Base-by-base conservation (phyloP, 108 stramenopile species). In the Seminavis robusta region DNA sequence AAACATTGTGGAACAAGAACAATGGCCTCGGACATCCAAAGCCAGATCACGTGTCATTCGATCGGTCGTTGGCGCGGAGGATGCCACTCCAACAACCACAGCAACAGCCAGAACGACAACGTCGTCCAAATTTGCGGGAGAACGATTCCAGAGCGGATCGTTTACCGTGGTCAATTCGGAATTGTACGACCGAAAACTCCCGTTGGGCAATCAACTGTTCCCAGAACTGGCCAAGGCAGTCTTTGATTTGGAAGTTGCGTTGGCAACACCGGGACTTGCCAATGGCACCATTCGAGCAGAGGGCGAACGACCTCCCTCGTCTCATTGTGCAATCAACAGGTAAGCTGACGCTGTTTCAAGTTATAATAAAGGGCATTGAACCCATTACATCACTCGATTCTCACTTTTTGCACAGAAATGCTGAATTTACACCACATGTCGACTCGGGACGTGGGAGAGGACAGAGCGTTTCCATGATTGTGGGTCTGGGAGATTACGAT, bases 281-380 rank as follows among this genome's bases (percentile, higher is more conserved):
- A n/a, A n/a, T n/a, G n/a, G n/a, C n/a, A 15, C 15, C 13, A 42
- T 26, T 3, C 24, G 40, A 37, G 1, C 11, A 19, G 9, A 46
- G 31, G 43, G 15, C n/a, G 29, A 2, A 21, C 33, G 92, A 7
- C 51, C 37, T 11, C 70, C 82, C 45, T 91, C 89, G 4, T 75
- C 86, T 9, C 92, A 90, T 27, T 89, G 90, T 52, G 93, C 93
- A n/a, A 71, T 96, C 25, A 96, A 94, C 61, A 50, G n/a, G n/a
- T n/a, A n/a, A n/a, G n/a, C n/a, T n/a, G n/a, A n/a, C n/a, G n/a
- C n/a, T n/a, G n/a, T n/a, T n/a, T n/a, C n/a, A n/a, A n/a, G n/a
- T n/a, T n/a, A n/a, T n/a, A n/a, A n/a, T n/a, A n/a, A n/a, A n/a
- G n/a, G n/a, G n/a, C n/a, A n/a, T n/a, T n/a, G n/a, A n/a, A n/a